Conservation (phyloP, 1,284 basidiomycete genomes). For the Leucoagaricus sp. region DNA sequence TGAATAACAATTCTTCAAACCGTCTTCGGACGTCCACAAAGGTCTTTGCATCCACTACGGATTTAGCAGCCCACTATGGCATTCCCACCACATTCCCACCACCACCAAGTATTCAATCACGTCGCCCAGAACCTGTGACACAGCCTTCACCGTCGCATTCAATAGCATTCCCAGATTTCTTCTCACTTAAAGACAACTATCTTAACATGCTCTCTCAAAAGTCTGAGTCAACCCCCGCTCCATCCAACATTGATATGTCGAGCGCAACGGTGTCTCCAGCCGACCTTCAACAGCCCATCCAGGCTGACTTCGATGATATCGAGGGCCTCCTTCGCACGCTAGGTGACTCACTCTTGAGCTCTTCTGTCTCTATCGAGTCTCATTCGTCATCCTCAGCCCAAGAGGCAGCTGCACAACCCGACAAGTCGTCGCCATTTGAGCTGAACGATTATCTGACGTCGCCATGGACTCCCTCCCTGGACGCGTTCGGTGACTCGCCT, state of each 20-base stretch:
- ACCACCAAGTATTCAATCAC: slow-evolving; percentile 57
- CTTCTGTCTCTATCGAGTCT: slow-evolving; percentile 17
- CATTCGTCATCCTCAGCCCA: slow-evolving; percentile 16
- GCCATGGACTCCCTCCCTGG: slow-evolving; percentile 24
- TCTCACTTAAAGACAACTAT: slow-evolving; percentile 36
- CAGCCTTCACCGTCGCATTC: slow-evolving; percentile 29
- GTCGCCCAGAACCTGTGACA: slow-evolving; percentile 32
- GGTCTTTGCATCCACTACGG: slow-evolving; percentile 43
- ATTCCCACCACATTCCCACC: slow-evolving; percentile 68
- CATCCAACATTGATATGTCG: slow-evolving; percentile 26
- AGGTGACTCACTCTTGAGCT: slow-evolving; percentile 27
- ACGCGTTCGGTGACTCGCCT: slow-evolving; percentile 26
- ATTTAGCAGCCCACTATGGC: slow-evolving; percentile 73
- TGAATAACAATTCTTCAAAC: slow-evolving; percentile 36
- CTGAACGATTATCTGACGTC: slow-evolving; percentile 21
- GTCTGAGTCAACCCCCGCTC: slow-evolving; percentile 25
- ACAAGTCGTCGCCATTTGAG: slow-evolving; percentile 9
- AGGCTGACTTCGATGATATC: slow-evolving; percentile 19
- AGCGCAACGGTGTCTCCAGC: slow-evolving; percentile 21
- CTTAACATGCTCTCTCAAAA: slow-evolving; percentile 42
- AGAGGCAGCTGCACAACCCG: slow-evolving; percentile 22
- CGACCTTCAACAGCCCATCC: slow-evolving; percentile 25
- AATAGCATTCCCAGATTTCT: slow-evolving; percentile 30
- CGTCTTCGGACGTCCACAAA: slow-evolving; percentile 45
- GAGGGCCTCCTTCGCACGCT: slow-evolving; percentile 27